Percentiles rank a stretch among this genome's conserved stretches.
phyloP scores from a whole-genome alignment of 768 basidiomycete genomes.

The Lentinula sp. region DNA sequence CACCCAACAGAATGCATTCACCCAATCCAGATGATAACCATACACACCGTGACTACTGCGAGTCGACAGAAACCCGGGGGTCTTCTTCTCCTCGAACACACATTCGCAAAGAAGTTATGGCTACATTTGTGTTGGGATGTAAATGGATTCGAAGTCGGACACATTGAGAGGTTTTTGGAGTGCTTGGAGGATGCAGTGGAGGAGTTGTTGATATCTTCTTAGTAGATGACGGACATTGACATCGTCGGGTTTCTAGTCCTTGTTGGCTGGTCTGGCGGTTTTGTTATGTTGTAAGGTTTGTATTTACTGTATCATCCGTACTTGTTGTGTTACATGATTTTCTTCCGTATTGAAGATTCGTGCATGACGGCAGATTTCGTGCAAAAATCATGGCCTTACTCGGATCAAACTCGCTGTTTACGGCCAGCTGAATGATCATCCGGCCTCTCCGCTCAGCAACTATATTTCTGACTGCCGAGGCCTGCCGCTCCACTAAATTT shows the following conservation, averaged over 20 bases:
- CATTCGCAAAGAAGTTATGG: conserved; percentile 55
- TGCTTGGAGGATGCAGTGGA: conserved; percentile 17
- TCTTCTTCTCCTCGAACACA: conserved; percentile 57
- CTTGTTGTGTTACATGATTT: too few relatives aligned
- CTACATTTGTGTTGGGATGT: conserved; percentile 29
- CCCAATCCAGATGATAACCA: conserved; percentile 5
- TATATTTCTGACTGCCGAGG: too few relatives aligned
- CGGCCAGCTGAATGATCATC: too few relatives aligned
- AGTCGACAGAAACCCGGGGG: conserved; percentile 57
- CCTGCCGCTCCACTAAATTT: too few relatives aligned
- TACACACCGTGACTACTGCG: conserved; percentile 61
- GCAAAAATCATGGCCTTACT: too few relatives aligned
- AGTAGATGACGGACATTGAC: not conserved
- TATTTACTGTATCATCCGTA: too few relatives aligned
- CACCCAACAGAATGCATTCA: not conserved
- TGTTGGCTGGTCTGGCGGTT: not conserved
- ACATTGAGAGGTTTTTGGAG: conserved; percentile 23
- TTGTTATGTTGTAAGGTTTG: not conserved
- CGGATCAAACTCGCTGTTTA: too few relatives aligned
- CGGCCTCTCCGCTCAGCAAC: too few relatives aligned
- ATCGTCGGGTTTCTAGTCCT: not conserved
- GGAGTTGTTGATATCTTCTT: conserved; percentile 2
- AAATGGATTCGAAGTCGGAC: conserved; percentile 21
- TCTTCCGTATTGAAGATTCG: too few relatives aligned
- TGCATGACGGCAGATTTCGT: too few relatives aligned